Evolutionary conservation across 139 green algal genomes (phyloP), one percentile per base, ranked within the genome.

Genomic region (Bryopsis sp.): DNA sequence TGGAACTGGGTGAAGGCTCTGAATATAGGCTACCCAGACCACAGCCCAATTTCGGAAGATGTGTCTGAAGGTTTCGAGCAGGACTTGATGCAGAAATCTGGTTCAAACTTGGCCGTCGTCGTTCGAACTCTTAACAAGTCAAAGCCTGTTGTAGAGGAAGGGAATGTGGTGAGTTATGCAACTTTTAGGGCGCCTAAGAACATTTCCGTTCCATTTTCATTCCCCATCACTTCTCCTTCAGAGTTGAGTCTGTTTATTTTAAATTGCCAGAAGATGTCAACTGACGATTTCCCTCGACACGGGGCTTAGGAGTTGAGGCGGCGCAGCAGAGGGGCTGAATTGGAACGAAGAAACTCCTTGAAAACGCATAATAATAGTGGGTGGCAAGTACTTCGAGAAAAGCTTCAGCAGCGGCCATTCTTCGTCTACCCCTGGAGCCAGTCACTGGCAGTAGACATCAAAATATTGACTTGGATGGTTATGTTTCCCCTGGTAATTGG

Each of bases 351-450:
- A 31, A 11, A 5, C 28, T 47, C 6, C 32, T 11, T 26, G 5
- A 46, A 22, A 5, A 46, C 6, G 29, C 39, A 47, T 31, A 33
- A 33, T 11, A 46, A 65, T 47, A 39, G 28, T 65, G 7, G 6
- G 58, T 46, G 31, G 58, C 5, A 26, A 15, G 4, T 8, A 47
- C 5, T 22, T 65, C 7, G 58, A 43, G 32, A 65, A 65, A 11
- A 65, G 58, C 43, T n/a, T n/a, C n/a, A 54, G 43, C 43, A 54
- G 43, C 62, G 62, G 7, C 62, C 62, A n/a, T 69, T 58, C 62
- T 69, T 69, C 62, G 62, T 69, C 24, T 69, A 69, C 43, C 62
- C 62, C 43, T 69, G 62, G 62, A 69, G 26, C 35, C n/a, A 32
- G 37, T 69, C 62, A 6, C 37, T 69, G 5, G 5, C 15, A n/a